These are phyloP conservation scores for Dactylellina parvicollis DNA, from an alignment of 2,329 filamentous ascomycete species.

Conservation along the genomic window DNA sequence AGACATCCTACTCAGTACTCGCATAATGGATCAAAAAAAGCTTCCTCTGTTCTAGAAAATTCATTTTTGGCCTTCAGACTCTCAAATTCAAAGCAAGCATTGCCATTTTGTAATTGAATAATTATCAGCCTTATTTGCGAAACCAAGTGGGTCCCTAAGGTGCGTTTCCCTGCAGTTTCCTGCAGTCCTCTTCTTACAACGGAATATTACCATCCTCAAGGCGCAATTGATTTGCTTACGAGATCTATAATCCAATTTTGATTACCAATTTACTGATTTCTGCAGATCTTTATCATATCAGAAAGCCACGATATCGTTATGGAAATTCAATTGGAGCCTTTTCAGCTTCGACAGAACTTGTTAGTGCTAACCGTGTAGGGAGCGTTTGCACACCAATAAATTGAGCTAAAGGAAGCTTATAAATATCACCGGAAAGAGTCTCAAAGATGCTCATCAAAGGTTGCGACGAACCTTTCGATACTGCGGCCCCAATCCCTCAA, in stretches of 20 bases:
- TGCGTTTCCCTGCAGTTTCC: too few relatives aligned
- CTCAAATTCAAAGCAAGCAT: too few relatives aligned
- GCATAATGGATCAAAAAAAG: too few relatives aligned
- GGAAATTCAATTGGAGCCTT: conserved; percentile 16
- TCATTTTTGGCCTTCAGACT: too few relatives aligned
- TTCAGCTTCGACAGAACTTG: background rate
- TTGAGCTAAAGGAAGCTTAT: conserved; percentile 1
- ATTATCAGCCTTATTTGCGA: too few relatives aligned
- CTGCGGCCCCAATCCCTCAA: background rate
- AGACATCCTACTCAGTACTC: too few relatives aligned
- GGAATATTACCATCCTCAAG: background rate
- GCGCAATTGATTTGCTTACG: background rate
- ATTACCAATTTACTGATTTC: background rate
- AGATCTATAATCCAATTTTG: background rate
- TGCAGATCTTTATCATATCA: conserved; percentile 5
- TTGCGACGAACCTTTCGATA: conserved; percentile 16
- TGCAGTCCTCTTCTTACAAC: too few relatives aligned
- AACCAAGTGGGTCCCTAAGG: too few relatives aligned
- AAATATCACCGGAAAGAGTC: conserved; percentile 14
- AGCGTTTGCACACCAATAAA: background rate
- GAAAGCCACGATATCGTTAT: conserved; percentile 29
- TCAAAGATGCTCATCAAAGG: conserved; percentile 33
- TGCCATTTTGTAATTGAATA: too few relatives aligned
- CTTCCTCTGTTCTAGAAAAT: too few relatives aligned
- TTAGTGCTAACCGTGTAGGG: conserved; percentile 9